Evolutionary conservation across 108 stramenopile genomes (phyloP), one percentile per base, ranked within the genome.

Genomic region (Bacterosira constricta): DNA sequence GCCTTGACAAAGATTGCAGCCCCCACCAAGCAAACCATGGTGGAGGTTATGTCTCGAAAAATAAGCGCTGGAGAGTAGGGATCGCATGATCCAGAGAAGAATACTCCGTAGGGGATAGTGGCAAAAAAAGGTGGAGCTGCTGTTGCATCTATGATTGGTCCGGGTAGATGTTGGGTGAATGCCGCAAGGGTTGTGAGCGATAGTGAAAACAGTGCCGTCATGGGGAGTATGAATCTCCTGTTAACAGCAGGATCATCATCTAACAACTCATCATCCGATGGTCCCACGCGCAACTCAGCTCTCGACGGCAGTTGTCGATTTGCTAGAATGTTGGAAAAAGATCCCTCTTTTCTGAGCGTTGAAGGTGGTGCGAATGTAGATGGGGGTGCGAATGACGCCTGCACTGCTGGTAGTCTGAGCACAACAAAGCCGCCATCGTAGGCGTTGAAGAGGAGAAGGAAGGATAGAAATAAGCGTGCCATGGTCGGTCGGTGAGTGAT

Each of bases 1-100:
- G 69, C 10, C 53, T 85, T 84, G 44, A 87, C 86, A 46, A 86
- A 84, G 12, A 67, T 37, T 34, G 70, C 69, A 20, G 81, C 92
- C 27, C 85, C 67, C 27, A 71, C 59, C 13, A 81, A 75, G 59
- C 74, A 76, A 55, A 88, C 55, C n/a, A 86, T 4, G 0, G 88
- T 79, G 4, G 75, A 58, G 17, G 58, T 60, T 10, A 79, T 49
- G 67, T 93, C 92, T 38, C 82, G 66, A 9, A 54, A 27, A 20
- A 89, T 81, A 56, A 86, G 65, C n/a, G 71, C 29, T 45, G 78
- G 35, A 4, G 73, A 44, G 36, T 86, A 86, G 15, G 75, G 58
- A 35, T 72, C 62, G 29, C 31, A 65, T 0, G 68, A 70, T 64
- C 63, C 69, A 10, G 61, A 44, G 54, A 56, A 77, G 4, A 69